These are phyloP conservation scores for Cucurbita moschata DNA, from an alignment of 306 rosid species.

Conservation along the genomic window DNA sequence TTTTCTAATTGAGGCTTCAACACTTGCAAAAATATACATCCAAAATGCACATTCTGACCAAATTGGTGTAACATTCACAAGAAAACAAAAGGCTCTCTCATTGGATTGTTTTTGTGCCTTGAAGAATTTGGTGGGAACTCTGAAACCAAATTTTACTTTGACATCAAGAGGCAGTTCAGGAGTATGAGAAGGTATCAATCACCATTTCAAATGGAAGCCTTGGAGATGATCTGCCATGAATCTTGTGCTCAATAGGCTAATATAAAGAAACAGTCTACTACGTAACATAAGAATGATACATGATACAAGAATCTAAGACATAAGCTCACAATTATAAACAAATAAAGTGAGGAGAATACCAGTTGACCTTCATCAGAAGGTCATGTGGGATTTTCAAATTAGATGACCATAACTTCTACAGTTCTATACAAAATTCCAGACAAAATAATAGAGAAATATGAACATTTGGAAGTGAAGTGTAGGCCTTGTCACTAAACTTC, in stretches of 20 bases:
- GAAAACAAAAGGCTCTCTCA: background rate
- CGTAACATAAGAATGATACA: background rate
- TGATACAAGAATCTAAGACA: background rate
- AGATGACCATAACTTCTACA: background rate
- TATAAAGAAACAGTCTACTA: background rate
- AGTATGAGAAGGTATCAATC: background rate
- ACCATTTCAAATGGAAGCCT: background rate
- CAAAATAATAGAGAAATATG: background rate
- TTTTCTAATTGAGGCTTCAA: background rate
- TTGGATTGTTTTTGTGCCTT: background rate
- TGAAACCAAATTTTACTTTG: background rate
- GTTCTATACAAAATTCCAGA: background rate
- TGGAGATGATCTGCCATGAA: background rate
- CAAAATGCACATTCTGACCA: background rate
- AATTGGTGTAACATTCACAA: background rate
- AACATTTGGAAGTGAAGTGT: background rate
- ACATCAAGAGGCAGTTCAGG: background rate
- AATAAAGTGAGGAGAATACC: background rate
- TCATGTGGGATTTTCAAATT: background rate
- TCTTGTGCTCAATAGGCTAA: background rate
- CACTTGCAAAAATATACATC: background rate
- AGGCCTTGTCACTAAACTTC: background rate
- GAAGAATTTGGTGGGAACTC: background rate
- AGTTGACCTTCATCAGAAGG: background rate
- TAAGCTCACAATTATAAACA: background rate